Percentiles rank a stretch among this genome's conserved stretches.
phyloP scores from a whole-genome alignment of 2,329 filamentous ascomycete species.

The Microcera coccophila region DNA sequence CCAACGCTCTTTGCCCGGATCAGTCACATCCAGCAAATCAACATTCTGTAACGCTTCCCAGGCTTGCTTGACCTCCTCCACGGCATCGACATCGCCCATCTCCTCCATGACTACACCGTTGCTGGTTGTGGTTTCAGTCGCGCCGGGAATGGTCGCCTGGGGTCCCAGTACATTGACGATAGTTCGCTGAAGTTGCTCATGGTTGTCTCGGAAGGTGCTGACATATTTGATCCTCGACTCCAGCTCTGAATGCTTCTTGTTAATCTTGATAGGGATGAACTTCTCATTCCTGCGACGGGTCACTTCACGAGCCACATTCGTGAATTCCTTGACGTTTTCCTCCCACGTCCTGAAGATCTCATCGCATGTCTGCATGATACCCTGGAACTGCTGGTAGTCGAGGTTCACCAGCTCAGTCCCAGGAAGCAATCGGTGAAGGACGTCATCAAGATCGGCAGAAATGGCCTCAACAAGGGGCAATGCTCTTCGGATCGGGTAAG shows the following conservation, averaged over 20 bases:
- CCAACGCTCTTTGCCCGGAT: conserved; percentile 87
- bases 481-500: conserved; percentile 88
- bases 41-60: conserved; percentile 94
- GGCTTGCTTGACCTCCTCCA: conserved; percentile 91
- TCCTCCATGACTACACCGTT: conserved; percentile 80
- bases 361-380: conserved; percentile 77
- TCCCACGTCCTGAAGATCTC: conserved; percentile 92
- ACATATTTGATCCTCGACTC: conserved; percentile 93
- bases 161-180: conserved; percentile 95
- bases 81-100: conserved; percentile 94
- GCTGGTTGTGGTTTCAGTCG: conserved; percentile 47
- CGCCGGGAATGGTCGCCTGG: conserved; percentile 54
- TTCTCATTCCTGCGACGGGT: conserved; percentile 92
- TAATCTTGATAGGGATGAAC: conserved; percentile 97
- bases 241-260: conserved; percentile 78
- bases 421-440: conserved; percentile 79
- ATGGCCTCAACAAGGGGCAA: conserved; percentile 95
- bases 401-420: conserved; percentile 87
- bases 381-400: conserved; percentile 85
- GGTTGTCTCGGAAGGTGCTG: conserved; percentile 89
- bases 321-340: conserved; percentile 94
- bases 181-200: conserved; percentile 93
- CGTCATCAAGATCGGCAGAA: conserved; percentile 83
- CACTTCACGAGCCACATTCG: conserved; percentile 92
- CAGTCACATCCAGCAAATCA: conserved; percentile 86